Base-by-base conservation (phyloP, 1,284 basidiomycete genomes). In the Tilletia setariae region DNA sequence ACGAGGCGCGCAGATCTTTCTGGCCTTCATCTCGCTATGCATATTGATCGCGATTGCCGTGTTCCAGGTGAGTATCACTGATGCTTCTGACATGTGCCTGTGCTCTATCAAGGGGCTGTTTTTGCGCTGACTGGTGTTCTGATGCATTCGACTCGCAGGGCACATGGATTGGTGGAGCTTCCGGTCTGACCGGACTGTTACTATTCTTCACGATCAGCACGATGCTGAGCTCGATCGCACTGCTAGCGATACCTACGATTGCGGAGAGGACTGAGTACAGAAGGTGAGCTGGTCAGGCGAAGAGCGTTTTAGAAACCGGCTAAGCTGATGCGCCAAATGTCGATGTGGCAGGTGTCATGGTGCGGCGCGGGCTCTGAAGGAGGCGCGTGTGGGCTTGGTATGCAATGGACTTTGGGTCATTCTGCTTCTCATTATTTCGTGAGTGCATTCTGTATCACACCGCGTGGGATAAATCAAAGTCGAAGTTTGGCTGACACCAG, bases 121-220 rank as follows among this genome's bases (percentile, higher is more conserved):
- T 19, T 7, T 35, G 1, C 15, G 56, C 30, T 61, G 56, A 61
- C 28, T 7, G n/a, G 23, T 25, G 28, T 11, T 30, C 16, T 35
- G 19, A 16, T 56, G 6, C 7, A 7, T 56, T 25, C 1, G 62
- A 70, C 0, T 77, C 76, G 66, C 77, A 80, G 62, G 30, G 44
- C 2, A 76, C 74, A 40, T 80, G 78, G 78, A 67, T 76, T 6
- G 75, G 72, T 40, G 62, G 66, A 28, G 72, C 74, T 11, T 80
- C 78, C 0, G 78, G 78, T 42, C 69, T 80, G 2, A 78, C 77
- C 1, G 77, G 77, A 21, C 65, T 80, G 13, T 44, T 79, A 40
- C 72, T 80, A 49, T 76, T 78, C 70, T 35, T 77, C 3, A 44
- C 73, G 19, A 40, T 66, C 11, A 47, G 68, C 19, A 74, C 74